Percentiles rank a stretch among this genome's conserved stretches.
These are phyloP conservation scores for Fusarium sp. DNA, from an alignment of 2,329 filamentous ascomycete species.

Conservation along the genomic window DNA sequence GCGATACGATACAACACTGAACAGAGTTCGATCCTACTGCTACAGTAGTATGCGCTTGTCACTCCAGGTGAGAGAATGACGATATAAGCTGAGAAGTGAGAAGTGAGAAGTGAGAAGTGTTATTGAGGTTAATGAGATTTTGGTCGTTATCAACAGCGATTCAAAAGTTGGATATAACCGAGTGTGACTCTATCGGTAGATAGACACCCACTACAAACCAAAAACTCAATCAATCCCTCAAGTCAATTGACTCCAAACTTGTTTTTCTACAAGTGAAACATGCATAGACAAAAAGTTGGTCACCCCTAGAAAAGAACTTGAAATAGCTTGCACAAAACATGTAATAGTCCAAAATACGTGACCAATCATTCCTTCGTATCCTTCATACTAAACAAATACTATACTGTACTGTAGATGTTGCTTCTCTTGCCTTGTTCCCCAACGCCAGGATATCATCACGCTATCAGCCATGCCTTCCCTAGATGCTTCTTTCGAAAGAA, in stretches of 20 bases:
- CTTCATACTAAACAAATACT: conserved; percentile 30
- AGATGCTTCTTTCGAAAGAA: conserved; percentile 27
- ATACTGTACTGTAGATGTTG: conserved; percentile 17
- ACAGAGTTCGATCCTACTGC: background rate
- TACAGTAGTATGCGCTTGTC: background rate
- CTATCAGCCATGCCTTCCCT: conserved; percentile 31
- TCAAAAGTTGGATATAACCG: background rate
- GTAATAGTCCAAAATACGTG: background rate
- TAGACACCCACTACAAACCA: background rate
- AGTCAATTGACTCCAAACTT: background rate
- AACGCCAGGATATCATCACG: conserved; percentile 46
- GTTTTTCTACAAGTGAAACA: background rate
- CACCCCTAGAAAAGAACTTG: background rate
- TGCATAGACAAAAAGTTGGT: background rate
- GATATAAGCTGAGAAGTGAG: background rate
- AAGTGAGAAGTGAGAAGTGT: too few species aligned
- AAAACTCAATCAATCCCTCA: background rate
- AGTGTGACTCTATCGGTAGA: too few species aligned
- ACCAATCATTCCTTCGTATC: conserved; percentile 36
- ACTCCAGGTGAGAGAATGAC: background rate
- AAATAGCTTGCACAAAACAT: background rate
- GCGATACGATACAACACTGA: too few species aligned
- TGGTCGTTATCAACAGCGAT: background rate
- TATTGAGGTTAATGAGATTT: too few species aligned
- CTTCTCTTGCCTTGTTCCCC: conserved; percentile 24